Percentiles rank a stretch among this genome's conserved stretches.
Evolutionary conservation across 192 early-diverging fungal species (phyloP).

Genomic region (Mortierella hygrophila): DNA sequence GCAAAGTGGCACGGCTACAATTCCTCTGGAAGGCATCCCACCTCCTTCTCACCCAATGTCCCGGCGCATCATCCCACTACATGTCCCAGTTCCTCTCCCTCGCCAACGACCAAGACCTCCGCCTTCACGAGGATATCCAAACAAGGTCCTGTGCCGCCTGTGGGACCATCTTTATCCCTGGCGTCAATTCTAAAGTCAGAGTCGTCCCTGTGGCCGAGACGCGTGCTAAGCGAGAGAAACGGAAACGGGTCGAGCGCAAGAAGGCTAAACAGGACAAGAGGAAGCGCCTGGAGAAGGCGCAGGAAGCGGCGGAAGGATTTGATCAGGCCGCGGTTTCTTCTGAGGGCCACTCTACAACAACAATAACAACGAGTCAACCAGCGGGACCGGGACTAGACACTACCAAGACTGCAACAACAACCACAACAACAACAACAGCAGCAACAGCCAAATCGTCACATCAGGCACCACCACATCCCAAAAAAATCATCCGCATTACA

Average conservation of each 20-base stretch:
- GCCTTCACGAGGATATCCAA: slow-evolving; percentile 58
- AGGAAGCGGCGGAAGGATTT: neutral
- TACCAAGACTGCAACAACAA: neutral
- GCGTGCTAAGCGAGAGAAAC: slow-evolving; percentile 19
- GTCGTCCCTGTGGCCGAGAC: slow-evolving; percentile 40
- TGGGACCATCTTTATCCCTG: slow-evolving; percentile 60
- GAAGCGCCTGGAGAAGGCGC: neutral
- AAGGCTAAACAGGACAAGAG: slow-evolving; percentile 33
- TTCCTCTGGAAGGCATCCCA: slow-evolving; percentile 65
- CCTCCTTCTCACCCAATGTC: slow-evolving; percentile 43
- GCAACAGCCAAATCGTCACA: neutral
- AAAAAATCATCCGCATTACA: slow-evolving; percentile 36
- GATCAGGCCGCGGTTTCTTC: neutral
- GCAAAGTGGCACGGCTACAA: slow-evolving; percentile 38
- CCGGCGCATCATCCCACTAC: slow-evolving; percentile 58
- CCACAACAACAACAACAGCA: neutral
- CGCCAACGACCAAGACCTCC: slow-evolving; percentile 50
- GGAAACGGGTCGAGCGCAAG: slow-evolving; percentile 16
- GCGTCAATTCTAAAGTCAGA: slow-evolving; percentile 55
- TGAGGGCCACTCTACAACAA: too few relatives aligned
- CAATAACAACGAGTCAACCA: neutral
- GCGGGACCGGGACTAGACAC: neutral
- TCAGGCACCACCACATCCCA: neutral
- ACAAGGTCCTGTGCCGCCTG: slow-evolving; percentile 57
- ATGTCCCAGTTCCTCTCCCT: slow-evolving; percentile 58